Evolutionary conservation across 1,139 yeast genomes (phyloP).

Genomic region (Protomyces inundatus): DNA sequence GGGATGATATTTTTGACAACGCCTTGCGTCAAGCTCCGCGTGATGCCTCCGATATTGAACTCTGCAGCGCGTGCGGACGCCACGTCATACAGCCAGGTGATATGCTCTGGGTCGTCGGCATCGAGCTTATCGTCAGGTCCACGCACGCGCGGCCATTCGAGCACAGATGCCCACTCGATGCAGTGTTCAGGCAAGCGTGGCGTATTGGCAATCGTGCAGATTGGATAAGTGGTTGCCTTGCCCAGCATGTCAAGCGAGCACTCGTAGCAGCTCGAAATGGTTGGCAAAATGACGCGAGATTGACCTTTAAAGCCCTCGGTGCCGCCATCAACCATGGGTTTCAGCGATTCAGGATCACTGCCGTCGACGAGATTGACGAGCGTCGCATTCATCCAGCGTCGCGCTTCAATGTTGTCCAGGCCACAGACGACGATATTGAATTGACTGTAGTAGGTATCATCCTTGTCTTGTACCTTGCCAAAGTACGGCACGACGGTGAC

Average conservation of each 20-base stretch:
- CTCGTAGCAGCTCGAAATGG: conserved; percentile 83
- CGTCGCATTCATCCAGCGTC: conserved; percentile 84
- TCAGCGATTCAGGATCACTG: conserved; percentile 51
- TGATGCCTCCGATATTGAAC: conserved; percentile 67
- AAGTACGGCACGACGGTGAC: conserved; percentile 48
- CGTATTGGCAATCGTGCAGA: conserved; percentile 90
- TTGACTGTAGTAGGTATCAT: conserved; percentile 57
- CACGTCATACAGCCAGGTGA: conserved; percentile 56
- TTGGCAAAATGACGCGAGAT: conserved; percentile 78
- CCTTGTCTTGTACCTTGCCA: conserved; percentile 68
- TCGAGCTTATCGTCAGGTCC: conserved; percentile 47
- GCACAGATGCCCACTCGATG: conserved; percentile 80
- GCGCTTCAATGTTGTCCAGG: conserved; percentile 80
- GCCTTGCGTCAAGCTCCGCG: conserved; percentile 68
- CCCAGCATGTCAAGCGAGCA: conserved; percentile 77
- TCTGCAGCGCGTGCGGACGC: conserved; percentile 57
- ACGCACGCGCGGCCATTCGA: conserved; percentile 62
- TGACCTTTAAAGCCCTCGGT: conserved; percentile 95
- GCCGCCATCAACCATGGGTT: conserved; percentile 91
- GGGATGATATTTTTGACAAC: conserved; percentile 91
- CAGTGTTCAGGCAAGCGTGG: conserved; percentile 94
- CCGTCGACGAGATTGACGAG: conserved; percentile 57
- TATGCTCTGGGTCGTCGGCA: conserved; percentile 63
- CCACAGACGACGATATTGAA: conserved; percentile 81
- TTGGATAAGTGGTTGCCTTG: conserved; percentile 69